Conservation (phyloP, 1,284 basidiomycete genomes). For the Ceratobasidium sp. region DNA sequence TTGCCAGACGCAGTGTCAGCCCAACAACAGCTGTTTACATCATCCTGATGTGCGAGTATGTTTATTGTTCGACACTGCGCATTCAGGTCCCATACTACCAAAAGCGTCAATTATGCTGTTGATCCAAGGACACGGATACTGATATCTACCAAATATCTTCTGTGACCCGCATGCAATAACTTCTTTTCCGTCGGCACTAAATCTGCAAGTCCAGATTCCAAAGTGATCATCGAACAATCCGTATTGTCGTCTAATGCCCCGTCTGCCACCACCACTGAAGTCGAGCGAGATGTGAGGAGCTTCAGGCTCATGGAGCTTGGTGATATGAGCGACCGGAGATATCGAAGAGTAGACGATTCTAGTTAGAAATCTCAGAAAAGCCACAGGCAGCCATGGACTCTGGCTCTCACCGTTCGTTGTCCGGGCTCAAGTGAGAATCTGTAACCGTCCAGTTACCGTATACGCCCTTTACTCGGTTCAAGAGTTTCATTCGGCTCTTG, state of each 20-base stretch:
- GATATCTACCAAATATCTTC: constrained; percentile 68
- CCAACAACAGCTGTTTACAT: constrained; percentile 97
- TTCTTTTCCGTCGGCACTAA: constrained; percentile 95
- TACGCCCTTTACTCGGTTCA: constrained; percentile 80
- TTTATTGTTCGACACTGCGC: constrained; percentile 80
- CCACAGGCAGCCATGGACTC: no score
- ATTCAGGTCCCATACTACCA: constrained; percentile 87
- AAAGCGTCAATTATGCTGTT: constrained; percentile 38
- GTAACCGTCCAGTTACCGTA: constrained; percentile 90
- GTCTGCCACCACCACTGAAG: constrained; percentile 62
- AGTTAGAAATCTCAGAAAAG: constrained; percentile 2
- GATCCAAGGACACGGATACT: not conserved
- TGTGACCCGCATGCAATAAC: constrained; percentile 63
- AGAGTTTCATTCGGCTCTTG: constrained; percentile 72
- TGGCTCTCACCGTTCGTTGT: constrained; percentile 79
- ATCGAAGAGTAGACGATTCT: constrained; percentile 95
- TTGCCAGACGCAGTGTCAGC: constrained; percentile 92
- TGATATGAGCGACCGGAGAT: constrained; percentile 55
- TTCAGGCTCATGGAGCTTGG: constrained; percentile 77
- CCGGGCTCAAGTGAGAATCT: constrained; percentile 90
- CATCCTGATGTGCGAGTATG: constrained; percentile 84
- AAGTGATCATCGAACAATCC: constrained; percentile 61
- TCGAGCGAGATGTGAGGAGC: constrained; percentile 74
- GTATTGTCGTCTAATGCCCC: constrained; percentile 47
- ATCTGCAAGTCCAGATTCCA: constrained; percentile 92